These are phyloP conservation scores for Mycena floridula DNA, from an alignment of 768 basidiomycete genomes.

Conservation along the genomic window DNA sequence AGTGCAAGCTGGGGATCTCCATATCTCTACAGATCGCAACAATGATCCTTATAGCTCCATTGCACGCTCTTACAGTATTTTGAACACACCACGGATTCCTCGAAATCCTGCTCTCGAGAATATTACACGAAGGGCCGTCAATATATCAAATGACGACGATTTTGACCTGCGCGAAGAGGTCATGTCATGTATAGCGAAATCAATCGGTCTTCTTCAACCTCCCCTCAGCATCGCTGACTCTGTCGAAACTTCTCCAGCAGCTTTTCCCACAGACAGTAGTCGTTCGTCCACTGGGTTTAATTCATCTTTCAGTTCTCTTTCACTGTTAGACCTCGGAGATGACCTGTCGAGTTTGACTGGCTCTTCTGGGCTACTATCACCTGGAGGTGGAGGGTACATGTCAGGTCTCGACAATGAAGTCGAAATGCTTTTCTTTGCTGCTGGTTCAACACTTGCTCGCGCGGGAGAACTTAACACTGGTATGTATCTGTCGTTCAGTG, in stretches of 20 bases:
- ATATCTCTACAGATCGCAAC: slow-evolving; percentile 47
- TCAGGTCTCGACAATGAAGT: slow-evolving; percentile 93
- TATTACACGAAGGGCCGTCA: slow-evolving; percentile 15
- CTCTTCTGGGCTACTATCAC: slow-evolving; percentile 43
- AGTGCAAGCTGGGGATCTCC: slow-evolving; percentile 75
- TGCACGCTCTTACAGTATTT: slow-evolving; percentile 40
- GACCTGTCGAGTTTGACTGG: slow-evolving; percentile 65
- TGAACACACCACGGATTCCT: slow-evolving; percentile 43
- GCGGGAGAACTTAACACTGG: slow-evolving; percentile 90
- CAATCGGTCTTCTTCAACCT: slow-evolving; percentile 89
- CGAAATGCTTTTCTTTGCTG: slow-evolving; percentile 89
- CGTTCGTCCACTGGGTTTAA: slow-evolving; percentile 35
- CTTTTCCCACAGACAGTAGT: slow-evolving; percentile 40
- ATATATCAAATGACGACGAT: slow-evolving; percentile 52
- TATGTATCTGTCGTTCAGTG: slow-evolving; percentile 16
- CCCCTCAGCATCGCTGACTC: slow-evolving; percentile 67
- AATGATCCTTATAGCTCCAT: slow-evolving; percentile 40
- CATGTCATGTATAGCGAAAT: slow-evolving; percentile 96
- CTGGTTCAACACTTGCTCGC: slow-evolving; percentile 79
- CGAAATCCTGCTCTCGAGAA: slow-evolving; percentile 25
- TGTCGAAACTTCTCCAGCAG: slow-evolving; percentile 58
- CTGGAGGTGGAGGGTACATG: slow-evolving; percentile 50
- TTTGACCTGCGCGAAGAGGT: slow-evolving; percentile 96
- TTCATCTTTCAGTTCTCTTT: slow-evolving; percentile 71
- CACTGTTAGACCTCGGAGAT: slow-evolving; percentile 65